These are phyloP conservation scores for Rubus idaeus DNA, from an alignment of 306 rosid species.

Conservation along the genomic window DNA sequence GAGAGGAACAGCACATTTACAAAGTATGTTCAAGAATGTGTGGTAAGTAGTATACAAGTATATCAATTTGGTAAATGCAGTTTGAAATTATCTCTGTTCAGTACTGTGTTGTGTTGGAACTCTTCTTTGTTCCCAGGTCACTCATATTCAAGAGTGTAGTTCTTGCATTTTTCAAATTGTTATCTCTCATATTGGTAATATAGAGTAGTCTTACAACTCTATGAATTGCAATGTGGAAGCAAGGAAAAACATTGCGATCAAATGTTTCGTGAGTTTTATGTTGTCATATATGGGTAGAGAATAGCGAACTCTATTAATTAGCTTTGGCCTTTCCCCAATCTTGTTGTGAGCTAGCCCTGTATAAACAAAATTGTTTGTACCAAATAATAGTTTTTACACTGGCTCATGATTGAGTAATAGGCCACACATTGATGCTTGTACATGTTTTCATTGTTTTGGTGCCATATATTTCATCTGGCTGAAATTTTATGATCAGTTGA, in stretches of 20 bases:
- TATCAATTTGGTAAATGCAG: neutral
- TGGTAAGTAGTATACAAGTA: constrained; percentile 45
- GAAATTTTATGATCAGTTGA: neutral
- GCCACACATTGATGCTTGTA: neutral
- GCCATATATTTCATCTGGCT: neutral
- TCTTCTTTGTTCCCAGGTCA: neutral
- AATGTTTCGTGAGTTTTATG: neutral
- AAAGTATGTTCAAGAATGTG: constrained; percentile 73
- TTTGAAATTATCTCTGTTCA: neutral
- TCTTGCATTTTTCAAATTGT: neutral
- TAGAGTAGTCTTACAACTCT: neutral
- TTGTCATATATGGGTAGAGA: neutral
- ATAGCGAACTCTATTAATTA: neutral
- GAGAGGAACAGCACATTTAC: constrained; percentile 64
- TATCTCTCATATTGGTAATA: neutral
- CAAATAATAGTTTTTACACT: neutral
- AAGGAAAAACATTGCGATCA: neutral
- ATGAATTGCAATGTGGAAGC: neutral
- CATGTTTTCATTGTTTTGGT: neutral
- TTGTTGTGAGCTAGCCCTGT: neutral
- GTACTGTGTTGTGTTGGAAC: neutral
- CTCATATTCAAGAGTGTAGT: neutral
- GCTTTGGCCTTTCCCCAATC: neutral
- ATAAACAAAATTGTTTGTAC: neutral
- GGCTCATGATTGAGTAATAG: neutral